These are phyloP conservation scores for Boletus semigastroideus DNA, from an alignment of 1,284 basidiomycete species.

Conservation along the genomic window DNA sequence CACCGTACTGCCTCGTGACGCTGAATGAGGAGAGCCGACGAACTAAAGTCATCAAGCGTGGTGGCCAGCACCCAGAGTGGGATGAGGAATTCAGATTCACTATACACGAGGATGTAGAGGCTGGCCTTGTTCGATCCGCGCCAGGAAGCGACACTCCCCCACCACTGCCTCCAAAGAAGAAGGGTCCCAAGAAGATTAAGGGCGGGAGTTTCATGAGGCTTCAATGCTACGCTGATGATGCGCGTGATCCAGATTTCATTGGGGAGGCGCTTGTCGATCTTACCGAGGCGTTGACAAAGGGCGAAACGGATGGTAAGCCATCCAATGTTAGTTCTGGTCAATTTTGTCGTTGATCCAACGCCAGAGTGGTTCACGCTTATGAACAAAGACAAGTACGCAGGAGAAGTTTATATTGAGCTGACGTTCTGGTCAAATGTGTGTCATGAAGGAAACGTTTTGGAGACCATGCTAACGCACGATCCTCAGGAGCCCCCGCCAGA, in stretches of 20 bases:
- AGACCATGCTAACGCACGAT: constrained; percentile 9
- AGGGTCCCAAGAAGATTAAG: constrained; percentile 58
- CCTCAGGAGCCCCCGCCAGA: constrained; percentile 69
- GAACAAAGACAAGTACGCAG: constrained; percentile 90
- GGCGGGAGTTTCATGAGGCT: constrained; percentile 80
- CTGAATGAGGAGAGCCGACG: constrained; percentile 81
- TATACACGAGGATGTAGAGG: constrained; percentile 79
- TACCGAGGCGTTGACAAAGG: constrained; percentile 88
- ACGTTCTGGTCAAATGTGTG: constrained; percentile 95
- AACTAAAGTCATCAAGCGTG: constrained; percentile 91
- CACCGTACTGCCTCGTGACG: constrained; percentile 87
- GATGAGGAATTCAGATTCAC: constrained; percentile 97
- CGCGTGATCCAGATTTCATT: constrained; percentile 93
- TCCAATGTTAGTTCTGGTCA: not conserved
- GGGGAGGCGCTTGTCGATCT: constrained; percentile 89
- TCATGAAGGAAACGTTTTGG: constrained; percentile 20
- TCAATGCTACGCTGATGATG: constrained; percentile 92
- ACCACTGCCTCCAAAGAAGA: constrained; percentile 58
- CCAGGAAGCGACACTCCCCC: constrained; percentile 56
- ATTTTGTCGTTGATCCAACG: constrained; percentile 10
- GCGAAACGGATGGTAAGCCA: constrained; percentile 90
- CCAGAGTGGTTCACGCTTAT: constrained; percentile 92
- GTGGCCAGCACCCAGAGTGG: constrained; percentile 98
- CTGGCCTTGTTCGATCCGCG: constrained; percentile 53
- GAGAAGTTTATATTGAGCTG: constrained; percentile 91